Evolutionary conservation across 2,329 filamentous ascomycete genomes (phyloP).

Genomic region (Fusarium fujikuroi): DNA sequence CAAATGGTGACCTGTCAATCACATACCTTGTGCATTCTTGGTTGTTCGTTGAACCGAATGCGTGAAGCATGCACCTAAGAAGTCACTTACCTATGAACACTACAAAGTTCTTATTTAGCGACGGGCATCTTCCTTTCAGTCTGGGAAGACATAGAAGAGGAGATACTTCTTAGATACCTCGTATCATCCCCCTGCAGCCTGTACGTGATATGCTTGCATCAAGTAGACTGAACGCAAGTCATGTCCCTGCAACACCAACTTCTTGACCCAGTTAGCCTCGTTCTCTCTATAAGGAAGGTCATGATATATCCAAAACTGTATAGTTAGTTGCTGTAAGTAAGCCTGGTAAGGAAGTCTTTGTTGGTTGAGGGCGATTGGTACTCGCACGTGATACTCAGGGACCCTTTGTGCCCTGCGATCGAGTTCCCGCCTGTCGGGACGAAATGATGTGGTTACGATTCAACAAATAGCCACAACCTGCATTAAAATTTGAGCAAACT

Average conservation of each 20-base stretch:
- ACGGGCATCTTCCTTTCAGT: neutral
- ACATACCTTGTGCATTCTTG: neutral
- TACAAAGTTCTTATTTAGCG: neutral
- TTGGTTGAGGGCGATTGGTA: neutral
- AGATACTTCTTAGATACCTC: neutral
- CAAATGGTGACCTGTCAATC: neutral
- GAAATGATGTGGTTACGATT: neutral
- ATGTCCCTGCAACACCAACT: neutral
- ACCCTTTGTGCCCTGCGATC: neutral
- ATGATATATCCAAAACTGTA: neutral
- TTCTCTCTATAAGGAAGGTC: neutral
- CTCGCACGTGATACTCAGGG: conserved; percentile 6
- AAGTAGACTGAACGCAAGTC: neutral
- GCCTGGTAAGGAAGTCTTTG: neutral
- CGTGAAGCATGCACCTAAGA: neutral
- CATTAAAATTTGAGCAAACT: neutral
- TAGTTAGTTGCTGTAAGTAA: neutral
- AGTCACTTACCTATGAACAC: neutral
- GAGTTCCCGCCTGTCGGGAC: conserved; percentile 8
- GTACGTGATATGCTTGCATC: neutral
- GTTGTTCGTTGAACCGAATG: neutral
- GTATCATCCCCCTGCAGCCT: neutral
- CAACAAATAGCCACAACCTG: neutral
- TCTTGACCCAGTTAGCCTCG: neutral
- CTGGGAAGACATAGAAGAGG: neutral